Base-by-base conservation (phyloP, 208 protist species). In the Leishmania turanica region DNA sequence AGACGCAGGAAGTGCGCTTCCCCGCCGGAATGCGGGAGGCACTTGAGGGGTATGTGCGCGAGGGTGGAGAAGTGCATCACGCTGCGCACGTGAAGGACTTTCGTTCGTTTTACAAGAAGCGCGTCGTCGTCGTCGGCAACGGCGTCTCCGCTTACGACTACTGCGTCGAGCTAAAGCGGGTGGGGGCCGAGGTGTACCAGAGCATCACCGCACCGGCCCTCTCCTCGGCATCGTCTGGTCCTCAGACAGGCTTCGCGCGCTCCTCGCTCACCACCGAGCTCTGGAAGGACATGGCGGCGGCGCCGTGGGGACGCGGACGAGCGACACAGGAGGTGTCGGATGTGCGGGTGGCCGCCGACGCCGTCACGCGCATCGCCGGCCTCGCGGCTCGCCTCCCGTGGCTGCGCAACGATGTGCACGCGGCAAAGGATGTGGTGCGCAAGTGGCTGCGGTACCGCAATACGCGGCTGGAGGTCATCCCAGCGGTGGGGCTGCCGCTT, bases 51-150 rank as follows among this genome's bases (percentile, higher is more conserved):
- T 98, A 91, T 76, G 54, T 86, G 24, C 65, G 42, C 7, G 86
- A 77, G 13, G 92, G 93, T 34, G 93, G 93, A 13, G 95, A 98
- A 81, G 47, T 98, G 72, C 88, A 94, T 79, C 95, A 98, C 89
- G 80, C 92, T 60, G 88, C 91, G 7, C 90, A 96, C 84, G 88
- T 96, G 40, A 98, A 98, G 84, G 91, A 96, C 82, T 98, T 96
- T 79, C 90, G 95, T 8, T 78, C 84, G 9, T 92, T 94, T n/a
- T 86, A 85, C 69, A 72, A 75, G 17, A 95, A 95, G 84, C 87
- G 91, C 24, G 92, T 96, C 47, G 93, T 94, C 40, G 91, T 98
- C 15, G 83, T 98, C 4, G 95, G 95, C 64, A 91, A 96, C 80
- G 95, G 91, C 69, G 92, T 95, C 24, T 91, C 91, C 0, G 95